These are phyloP conservation scores for Hsuehochloa calcarea DNA, from an alignment of 176 grass and related monocot genomes.

Conservation along the genomic window DNA sequence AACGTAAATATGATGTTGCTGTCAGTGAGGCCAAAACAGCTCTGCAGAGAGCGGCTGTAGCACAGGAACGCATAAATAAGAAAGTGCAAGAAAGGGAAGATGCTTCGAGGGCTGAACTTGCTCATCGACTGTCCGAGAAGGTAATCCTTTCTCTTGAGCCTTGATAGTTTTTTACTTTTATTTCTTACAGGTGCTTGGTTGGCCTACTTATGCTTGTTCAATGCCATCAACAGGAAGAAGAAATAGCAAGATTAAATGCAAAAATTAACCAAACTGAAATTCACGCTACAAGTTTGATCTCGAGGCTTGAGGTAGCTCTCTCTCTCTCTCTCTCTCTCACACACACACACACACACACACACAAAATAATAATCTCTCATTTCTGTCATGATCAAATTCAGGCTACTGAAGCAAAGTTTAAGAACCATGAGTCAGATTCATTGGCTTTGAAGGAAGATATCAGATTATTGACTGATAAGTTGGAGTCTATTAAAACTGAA, in stretches of 20 bases:
- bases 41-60: constrained; percentile 87
- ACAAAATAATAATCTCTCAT: background rate
- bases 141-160: constrained; percentile 35
- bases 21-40: constrained; percentile 72
- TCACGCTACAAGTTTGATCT: constrained; percentile 62
- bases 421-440: constrained; percentile 60
- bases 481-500: constrained; percentile 69
- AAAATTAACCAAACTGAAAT: constrained; percentile 82
- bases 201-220: constrained; percentile 13
- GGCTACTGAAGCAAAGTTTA: constrained; percentile 73
- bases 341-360: background rate
- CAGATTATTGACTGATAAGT: constrained; percentile 52
- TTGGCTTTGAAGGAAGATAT: constrained; percentile 82
- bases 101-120: constrained; percentile 68
- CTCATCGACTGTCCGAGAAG: constrained; percentile 76
- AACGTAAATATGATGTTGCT: constrained; percentile 85
- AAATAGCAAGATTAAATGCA: constrained; percentile 65
- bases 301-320: constrained; percentile 63
- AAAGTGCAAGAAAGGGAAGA: constrained; percentile 97
- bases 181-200: background rate
- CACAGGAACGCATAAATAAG: constrained; percentile 90
- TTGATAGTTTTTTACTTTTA: background rate
- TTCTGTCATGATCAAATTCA: constrained; percentile 35
- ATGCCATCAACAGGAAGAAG: constrained; percentile 68
- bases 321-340: background rate